Evolutionary conservation across 805 yeast genomes (phyloP).

Genomic region (Pichia manshurica): DNA sequence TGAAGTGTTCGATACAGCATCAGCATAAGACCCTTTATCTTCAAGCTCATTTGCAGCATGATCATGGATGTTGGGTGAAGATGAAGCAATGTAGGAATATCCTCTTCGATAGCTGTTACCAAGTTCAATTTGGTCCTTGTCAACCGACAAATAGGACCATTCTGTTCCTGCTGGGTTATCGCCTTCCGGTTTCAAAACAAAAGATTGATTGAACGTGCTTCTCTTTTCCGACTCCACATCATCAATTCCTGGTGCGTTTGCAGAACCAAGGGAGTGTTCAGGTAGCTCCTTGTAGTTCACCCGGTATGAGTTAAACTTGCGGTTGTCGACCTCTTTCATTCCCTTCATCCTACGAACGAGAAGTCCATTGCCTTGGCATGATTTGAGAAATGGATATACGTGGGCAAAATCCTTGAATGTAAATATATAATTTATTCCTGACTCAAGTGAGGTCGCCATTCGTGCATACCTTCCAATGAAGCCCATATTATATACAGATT

Average conservation of each 20-base stretch:
- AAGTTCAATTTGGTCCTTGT: not conserved
- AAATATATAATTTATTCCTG: constrained; percentile 7
- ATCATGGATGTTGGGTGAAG: too few relatives aligned
- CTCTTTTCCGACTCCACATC: constrained; percentile 2
- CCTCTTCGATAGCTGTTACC: not conserved
- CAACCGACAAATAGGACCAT: constrained; percentile 7
- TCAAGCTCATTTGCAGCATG: too few relatives aligned
- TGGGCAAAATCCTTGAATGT: constrained; percentile 12
- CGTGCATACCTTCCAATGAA: constrained; percentile 13
- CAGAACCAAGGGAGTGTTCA: not conserved
- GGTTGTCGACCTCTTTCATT: not conserved
- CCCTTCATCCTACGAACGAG: not conserved
- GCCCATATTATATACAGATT: constrained; percentile 9
- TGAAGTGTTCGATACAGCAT: too few relatives aligned
- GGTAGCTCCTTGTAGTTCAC: not conserved
- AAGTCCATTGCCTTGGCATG: not conserved
- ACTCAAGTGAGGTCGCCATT: constrained; percentile 10
- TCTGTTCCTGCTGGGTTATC: constrained; percentile 1
- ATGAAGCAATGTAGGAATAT: not conserved
- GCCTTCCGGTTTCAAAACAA: not conserved
- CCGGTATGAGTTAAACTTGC: not conserved
- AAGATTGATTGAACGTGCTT: not conserved
- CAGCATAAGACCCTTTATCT: too few relatives aligned
- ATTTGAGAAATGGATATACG: constrained; percentile 12
- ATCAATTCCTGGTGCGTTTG: not conserved